Evolutionary conservation across 306 rosid genomes (phyloP), one percentile per base, ranked within the genome.

Genomic region (Vigna reflexopilosa): DNA sequence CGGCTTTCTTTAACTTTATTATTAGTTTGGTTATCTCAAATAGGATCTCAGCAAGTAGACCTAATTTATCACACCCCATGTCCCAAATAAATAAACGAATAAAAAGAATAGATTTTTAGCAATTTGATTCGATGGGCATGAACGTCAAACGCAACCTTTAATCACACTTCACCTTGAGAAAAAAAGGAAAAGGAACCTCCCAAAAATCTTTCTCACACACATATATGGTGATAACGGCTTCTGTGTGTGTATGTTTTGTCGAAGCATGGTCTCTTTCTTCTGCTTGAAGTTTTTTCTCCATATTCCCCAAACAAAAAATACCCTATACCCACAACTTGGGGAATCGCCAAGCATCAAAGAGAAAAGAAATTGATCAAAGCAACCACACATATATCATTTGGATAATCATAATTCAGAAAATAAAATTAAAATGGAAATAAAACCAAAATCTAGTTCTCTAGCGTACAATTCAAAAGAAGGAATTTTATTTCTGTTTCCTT

Each of bases 381-480:
- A 83, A 75, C 83, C 51, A 73, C 13, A 81, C 87, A 87, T 89
- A 81, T 89, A 87, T 89, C 92, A 86, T 56, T 55, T 81, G 83
- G 81, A 89, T 86, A 79, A 86, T 64, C 80, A 85, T 81, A 52
- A 82, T 77, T 65, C 63, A 76, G 56, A 19, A 54, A 50, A 12
- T n/a, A 36, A 20, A 73, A 58, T 26, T 26, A 36, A 6, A 61
- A 44, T n/a, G 22, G 63, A 67, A 74, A 74, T 57, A 56, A 55
- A 62, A 16, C 38, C 47, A 75, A 71, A 71, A 28, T 72, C 1
- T 61, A 76, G 34, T 72, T 81, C 79, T 79, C 77, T 71, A 56
- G 86, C 75, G 83, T 83, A 81, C 74, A 86, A 79, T 85, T 86
- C 93, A 89, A 90, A 91, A 85, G 86, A 85, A 72, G 80, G 56